Base-by-base conservation (phyloP, 108 stramenopile species). In the Nitzschia putrida region DNA sequence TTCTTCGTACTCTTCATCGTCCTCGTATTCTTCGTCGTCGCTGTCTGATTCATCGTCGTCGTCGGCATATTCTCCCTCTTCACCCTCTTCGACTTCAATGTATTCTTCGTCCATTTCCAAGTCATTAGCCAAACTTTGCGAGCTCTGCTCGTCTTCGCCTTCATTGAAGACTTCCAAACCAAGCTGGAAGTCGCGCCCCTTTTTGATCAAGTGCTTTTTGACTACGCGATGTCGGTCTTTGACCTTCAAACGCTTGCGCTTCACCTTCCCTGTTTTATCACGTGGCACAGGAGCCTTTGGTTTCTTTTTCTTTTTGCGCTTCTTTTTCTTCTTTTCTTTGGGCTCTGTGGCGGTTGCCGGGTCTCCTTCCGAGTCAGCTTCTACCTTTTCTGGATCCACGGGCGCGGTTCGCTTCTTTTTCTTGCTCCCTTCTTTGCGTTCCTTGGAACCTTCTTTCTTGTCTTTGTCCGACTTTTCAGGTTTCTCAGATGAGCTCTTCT, bases 171-270 rank as follows among this genome's bases (percentile, higher is more conserved):
- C 53, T 16, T 65, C 47, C 55, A 74, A 57, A n/a, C 29, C 66
- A 38, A 53, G 23, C 23, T 74, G 66, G 47, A 52, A 68, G 53
- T 74, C 73, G 18, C 60, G 66, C 3, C 56, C 73, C 18, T 43
- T 58, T 38, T 74, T 74, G 10, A 74, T 67, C 20, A 44, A 56
- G 25, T 74, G 54, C 26, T 66, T 64, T 53, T 67, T 58, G 12
- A 74, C 73, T 3, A 74, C 73, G 0, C 64, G 34, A 52, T 67
- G 57, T 20, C 66, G 43, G 41, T 67, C 43, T 37, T 59, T 66
- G 11, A 67, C 45, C 44, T 74, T 67, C 13, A 38, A 20, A 21
- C 56, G 51, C 29, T 74, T 74, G 8, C 73, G 39, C 40, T 37
- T 45, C 12, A 74, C 34, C 34, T 37, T 58, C 8, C 73, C 73